Conservation (phyloP, 495 filamentous ascomycete genomes). For the Hypoxylon fuscum region DNA sequence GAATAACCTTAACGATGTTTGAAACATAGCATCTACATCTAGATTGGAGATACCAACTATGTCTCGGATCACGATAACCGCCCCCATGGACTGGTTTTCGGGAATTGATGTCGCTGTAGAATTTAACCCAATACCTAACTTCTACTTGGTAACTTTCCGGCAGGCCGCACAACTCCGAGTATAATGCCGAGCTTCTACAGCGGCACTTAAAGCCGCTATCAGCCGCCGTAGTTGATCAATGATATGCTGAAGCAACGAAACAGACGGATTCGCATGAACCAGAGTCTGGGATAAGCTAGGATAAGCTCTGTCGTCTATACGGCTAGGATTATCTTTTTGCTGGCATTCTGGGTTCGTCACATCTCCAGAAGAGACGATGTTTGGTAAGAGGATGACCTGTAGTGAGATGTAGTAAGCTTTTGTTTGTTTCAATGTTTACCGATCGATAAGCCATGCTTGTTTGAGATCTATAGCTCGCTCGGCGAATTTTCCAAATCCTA, state of each 20-base stretch:
- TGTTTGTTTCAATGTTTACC: constrained; percentile 15
- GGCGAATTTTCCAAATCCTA: constrained; percentile 24
- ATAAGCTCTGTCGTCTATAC: constrained; percentile 9
- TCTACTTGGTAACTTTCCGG: neutral
- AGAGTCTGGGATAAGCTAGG: constrained; percentile 1
- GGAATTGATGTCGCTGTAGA: constrained; percentile 3
- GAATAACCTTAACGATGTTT: constrained; percentile 30
- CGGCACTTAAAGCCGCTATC: constrained; percentile 1
- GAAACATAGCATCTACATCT: constrained; percentile 37
- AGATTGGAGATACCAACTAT: constrained; percentile 18
- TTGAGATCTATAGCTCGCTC: constrained; percentile 7
- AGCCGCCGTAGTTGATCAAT: constrained; percentile 27
- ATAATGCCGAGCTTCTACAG: constrained; percentile 12
- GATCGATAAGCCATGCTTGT: constrained; percentile 25
- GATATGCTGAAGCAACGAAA: constrained; percentile 5
- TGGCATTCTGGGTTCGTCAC: constrained; percentile 19
- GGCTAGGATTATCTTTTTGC: constrained; percentile 5
- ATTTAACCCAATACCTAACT: constrained; percentile 4
- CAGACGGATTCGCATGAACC: neutral
- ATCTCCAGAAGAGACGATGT: constrained; percentile 16
- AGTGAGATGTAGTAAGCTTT: constrained; percentile 31
- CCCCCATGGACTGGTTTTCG: constrained; percentile 18
- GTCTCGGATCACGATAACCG: constrained; percentile 23
- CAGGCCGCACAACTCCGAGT: neutral
- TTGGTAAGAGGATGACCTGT: constrained; percentile 23